phyloP scores from a whole-genome alignment of 2,329 filamentous ascomycete species.

The Exophiala phaeomuriformis region DNA sequence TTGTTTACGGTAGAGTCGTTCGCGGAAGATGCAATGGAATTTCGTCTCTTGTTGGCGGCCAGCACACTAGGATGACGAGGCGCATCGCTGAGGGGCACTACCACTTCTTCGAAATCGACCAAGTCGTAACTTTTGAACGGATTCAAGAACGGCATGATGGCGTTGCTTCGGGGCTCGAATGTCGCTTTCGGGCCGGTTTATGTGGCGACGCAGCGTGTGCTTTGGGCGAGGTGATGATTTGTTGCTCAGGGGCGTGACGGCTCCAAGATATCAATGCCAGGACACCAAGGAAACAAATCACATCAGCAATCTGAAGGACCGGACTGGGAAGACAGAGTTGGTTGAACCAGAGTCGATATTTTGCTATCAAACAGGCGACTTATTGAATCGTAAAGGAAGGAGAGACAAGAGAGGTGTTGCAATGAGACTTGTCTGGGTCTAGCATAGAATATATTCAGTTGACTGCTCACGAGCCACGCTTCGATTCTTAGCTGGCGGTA shows the following conservation, averaged over 20 bases:
- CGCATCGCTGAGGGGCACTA: constrained; percentile 44
- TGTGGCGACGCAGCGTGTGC: background rate
- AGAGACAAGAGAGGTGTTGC: background rate
- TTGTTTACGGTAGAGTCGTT: background rate
- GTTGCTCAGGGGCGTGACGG: background rate
- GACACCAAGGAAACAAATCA: background rate
- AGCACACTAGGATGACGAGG: constrained; percentile 34
- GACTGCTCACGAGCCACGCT: background rate
- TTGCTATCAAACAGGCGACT: background rate
- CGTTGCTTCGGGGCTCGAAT: background rate
- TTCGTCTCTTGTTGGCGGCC: constrained; percentile 27
- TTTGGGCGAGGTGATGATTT: background rate
- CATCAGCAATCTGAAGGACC: background rate
- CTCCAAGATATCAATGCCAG: background rate
- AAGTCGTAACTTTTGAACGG: constrained; percentile 47
- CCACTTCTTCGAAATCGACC: constrained; percentile 45
- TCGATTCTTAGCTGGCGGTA: background rate
- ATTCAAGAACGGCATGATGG: constrained; percentile 39
- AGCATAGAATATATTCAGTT: background rate
- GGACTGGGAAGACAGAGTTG: background rate
- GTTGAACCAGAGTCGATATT: background rate
- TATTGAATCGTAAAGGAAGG: background rate
- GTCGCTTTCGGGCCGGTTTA: background rate
- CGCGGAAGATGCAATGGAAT: constrained; percentile 27
- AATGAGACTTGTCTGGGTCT: background rate